A percentile compares a stretch with the other conserved stretches of the same genome.
These are phyloP conservation scores for Coriolopsis trogii DNA, from an alignment of 1,284 basidiomycete genomes.

Conservation along the genomic window DNA sequence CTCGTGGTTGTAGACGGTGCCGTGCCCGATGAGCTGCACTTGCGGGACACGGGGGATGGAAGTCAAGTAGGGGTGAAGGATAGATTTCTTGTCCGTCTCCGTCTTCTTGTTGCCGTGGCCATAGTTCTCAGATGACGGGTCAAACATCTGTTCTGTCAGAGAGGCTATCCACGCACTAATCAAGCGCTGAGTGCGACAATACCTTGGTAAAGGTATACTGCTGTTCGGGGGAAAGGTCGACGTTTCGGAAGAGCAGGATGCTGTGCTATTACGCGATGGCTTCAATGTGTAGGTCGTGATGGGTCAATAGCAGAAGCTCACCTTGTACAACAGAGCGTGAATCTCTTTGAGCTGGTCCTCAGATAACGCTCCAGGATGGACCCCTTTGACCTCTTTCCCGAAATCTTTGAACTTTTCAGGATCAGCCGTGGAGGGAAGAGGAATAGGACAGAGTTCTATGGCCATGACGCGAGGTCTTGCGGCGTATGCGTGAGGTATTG, in stretches of 20 bases:
- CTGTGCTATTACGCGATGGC: constrained; percentile 65
- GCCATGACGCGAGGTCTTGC: too few relatives aligned
- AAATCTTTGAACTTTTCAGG: constrained; percentile 50
- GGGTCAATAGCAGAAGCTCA: constrained; percentile 21
- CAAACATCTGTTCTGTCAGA: constrained; percentile 56
- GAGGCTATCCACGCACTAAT: not conserved
- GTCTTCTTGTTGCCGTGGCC: constrained; percentile 88
- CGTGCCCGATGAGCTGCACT: constrained; percentile 86
- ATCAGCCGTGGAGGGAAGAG: constrained; percentile 51
- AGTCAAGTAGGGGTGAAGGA: constrained; percentile 84
- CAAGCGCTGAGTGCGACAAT: too few relatives aligned
- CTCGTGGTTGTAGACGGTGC: constrained; percentile 75
- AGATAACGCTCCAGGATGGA: constrained; percentile 49
- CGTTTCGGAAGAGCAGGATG: constrained; percentile 74
- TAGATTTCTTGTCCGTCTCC: constrained; percentile 67
- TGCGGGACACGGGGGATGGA: constrained; percentile 85
- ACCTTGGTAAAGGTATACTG: constrained; percentile 86
- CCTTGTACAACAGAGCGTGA: constrained; percentile 55
- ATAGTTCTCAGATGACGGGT: constrained; percentile 72
- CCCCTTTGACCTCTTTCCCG: constrained; percentile 53
- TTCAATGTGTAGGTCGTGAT: not conserved
- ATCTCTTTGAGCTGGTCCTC: constrained; percentile 52
- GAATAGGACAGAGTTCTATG: constrained; percentile 44
- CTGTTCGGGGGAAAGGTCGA: constrained; percentile 74
- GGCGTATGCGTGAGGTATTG: too few relatives aligned